Conservation (phyloP, 2,329 filamentous ascomycete genomes). For the Pseudogymnoascus sp. region DNA sequence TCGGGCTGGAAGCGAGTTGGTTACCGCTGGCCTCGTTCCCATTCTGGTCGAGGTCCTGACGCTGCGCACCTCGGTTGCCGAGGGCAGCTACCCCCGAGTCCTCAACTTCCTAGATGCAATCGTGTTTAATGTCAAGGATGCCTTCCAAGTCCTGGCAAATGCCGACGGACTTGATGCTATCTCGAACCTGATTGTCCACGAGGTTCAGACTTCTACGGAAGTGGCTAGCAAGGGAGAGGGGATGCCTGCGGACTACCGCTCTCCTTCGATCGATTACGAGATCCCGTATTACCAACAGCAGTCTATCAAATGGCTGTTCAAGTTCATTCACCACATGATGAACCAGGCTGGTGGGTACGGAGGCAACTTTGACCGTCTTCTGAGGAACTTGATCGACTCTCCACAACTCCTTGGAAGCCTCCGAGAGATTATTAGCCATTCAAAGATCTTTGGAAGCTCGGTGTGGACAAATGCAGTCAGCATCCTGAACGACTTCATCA, state of each 20-base stretch:
- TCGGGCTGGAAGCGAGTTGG: slow-evolving; percentile 73
- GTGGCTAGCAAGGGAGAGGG: slow-evolving; percentile 63
- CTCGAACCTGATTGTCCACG: slow-evolving; percentile 74
- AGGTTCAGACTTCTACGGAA: slow-evolving; percentile 64
- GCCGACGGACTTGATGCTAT: slow-evolving; percentile 84
- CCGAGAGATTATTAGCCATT: slow-evolving; percentile 73
- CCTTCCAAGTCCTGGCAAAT: slow-evolving; percentile 74
- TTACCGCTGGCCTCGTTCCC: slow-evolving; percentile 81
- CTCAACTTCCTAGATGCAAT: slow-evolving; percentile 83
- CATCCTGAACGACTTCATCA: slow-evolving; percentile 91
- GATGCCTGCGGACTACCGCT: slow-evolving; percentile 65
- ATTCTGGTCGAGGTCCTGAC: slow-evolving; percentile 84
- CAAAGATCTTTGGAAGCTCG: slow-evolving; percentile 74
- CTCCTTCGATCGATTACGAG: slow-evolving; percentile 81
- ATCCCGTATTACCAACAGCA: slow-evolving; percentile 92
- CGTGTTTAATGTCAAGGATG: slow-evolving; percentile 76
- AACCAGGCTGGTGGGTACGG: slow-evolving; percentile 60
- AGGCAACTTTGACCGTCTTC: slow-evolving; percentile 78
- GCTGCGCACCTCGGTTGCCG: slow-evolving; percentile 72
- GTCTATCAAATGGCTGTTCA: slow-evolving; percentile 86
- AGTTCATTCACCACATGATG: slow-evolving; percentile 96
- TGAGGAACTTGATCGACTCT: slow-evolving; percentile 92
- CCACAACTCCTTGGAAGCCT: slow-evolving; percentile 74
- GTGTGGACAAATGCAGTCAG: slow-evolving; percentile 94
- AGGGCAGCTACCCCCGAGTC: slow-evolving; percentile 75